A percentile compares a stretch with the other conserved stretches of the same genome.
Evolutionary conservation across 1,139 yeast genomes (phyloP).

Genomic region (Nakaseomyces glabratus): DNA sequence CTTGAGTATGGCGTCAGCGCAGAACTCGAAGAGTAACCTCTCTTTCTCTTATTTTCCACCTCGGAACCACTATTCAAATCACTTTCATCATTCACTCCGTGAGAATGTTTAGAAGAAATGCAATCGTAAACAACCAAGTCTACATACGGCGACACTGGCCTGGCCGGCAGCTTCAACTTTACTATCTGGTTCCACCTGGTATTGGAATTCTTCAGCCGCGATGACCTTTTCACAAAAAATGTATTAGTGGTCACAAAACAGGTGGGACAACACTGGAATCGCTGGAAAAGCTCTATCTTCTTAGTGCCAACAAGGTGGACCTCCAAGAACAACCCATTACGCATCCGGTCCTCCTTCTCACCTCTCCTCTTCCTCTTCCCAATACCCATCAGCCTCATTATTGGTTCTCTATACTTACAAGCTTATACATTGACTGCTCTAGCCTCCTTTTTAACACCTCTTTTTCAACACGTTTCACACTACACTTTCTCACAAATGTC

Average conservation of each 20-base stretch:
- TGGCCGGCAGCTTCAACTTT: conserved; percentile 23
- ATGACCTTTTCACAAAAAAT: conserved; percentile 20
- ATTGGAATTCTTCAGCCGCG: conserved; percentile 18
- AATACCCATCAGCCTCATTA: conserved; percentile 20
- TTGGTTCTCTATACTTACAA: too few species aligned
- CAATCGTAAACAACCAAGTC: conserved; percentile 26
- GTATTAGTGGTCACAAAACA: conserved; percentile 26
- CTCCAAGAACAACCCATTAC: conserved; percentile 13
- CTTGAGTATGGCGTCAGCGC: too few species aligned
- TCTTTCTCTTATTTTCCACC: conserved; percentile 1
- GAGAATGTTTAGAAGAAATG: conserved; percentile 2
- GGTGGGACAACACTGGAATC: conserved; percentile 25
- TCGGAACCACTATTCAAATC: not conserved
- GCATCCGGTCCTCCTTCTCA: conserved; percentile 11
- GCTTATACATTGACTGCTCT: too few species aligned
- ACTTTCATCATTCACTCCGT: conserved; percentile 2
- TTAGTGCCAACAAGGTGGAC: conserved; percentile 21
- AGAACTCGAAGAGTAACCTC: not conserved
- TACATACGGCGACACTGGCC: conserved; percentile 24
- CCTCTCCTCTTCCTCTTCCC: conserved; percentile 16
- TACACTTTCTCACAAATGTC: too few species aligned
- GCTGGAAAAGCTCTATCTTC: conserved; percentile 20
- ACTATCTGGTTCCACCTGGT: conserved; percentile 24
- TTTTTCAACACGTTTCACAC: too few species aligned
- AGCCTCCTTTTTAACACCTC: too few species aligned